Conservation (phyloP, 1,139 yeast species). For the Diutina sp. region DNA sequence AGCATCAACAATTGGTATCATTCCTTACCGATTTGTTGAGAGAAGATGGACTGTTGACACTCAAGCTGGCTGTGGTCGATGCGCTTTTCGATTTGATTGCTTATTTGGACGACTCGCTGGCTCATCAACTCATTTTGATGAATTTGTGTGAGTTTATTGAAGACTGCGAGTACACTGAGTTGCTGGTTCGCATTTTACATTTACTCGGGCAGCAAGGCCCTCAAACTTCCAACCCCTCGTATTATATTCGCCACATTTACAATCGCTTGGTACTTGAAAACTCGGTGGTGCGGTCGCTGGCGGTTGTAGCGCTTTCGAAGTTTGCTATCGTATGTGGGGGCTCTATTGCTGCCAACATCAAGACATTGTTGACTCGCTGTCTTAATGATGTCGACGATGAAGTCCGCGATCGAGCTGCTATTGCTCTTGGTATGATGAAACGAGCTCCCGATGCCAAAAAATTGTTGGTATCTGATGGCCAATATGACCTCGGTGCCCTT, state of each 20-base stretch:
- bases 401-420: conserved; percentile 94
- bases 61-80: conserved; percentile 81
- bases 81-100: conserved; percentile 85
- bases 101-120: conserved; percentile 59
- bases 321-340: conserved; percentile 76
- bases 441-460: conserved; percentile 27
- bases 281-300: conserved; percentile 90
- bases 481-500: conserved; percentile 62
- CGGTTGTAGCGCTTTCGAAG: conserved; percentile 84
- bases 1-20: conserved; percentile 69
- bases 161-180: conserved; percentile 93
- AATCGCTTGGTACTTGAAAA: conserved; percentile 94
- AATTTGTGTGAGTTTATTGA: conserved; percentile 93
- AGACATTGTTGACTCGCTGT: conserved; percentile 69
- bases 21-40: conserved; percentile 79
- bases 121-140: conserved; percentile 77
- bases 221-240: conserved; percentile 69
- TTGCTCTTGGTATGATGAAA: conserved; percentile 59
- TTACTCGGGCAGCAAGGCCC: conserved; percentile 94
- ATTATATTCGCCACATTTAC: conserved; percentile 90
- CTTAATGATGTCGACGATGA: conserved; percentile 88
- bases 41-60: conserved; percentile 80
- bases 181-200: conserved; percentile 83
- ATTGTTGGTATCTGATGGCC: conserved; percentile 54
- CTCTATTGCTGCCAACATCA: conserved; percentile 54